phyloP scores from a whole-genome alignment of 2,329 filamentous ascomycete genomes.

The Phaeophleospora eucalypticola region DNA sequence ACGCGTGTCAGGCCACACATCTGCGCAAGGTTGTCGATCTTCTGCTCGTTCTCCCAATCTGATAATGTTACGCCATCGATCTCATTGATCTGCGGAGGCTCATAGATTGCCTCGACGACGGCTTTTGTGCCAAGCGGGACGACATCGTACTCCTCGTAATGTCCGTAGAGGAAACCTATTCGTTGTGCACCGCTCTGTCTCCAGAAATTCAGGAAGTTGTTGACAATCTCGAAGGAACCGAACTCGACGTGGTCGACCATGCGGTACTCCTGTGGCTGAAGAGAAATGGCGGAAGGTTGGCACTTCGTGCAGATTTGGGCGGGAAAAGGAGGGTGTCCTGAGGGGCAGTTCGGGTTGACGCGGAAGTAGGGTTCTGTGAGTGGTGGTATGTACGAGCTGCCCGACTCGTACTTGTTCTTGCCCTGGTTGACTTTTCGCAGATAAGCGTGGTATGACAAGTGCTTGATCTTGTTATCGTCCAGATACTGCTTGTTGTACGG shows the following conservation, averaged over 20 bases:
- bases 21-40: slow-evolving; percentile 73
- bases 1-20: slow-evolving; percentile 83
- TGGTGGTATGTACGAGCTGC: slow-evolving; percentile 92
- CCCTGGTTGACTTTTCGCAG: slow-evolving; percentile 91
- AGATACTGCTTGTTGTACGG: slow-evolving; percentile 88
- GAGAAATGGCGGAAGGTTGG: slow-evolving; percentile 91
- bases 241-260: slow-evolving; percentile 99
- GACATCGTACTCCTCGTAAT: slow-evolving; percentile 84
- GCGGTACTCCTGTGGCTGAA: slow-evolving; percentile 88
- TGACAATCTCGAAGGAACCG: slow-evolving; percentile 75
- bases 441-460: slow-evolving; percentile 92
- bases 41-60: slow-evolving; percentile 79
- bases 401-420: slow-evolving; percentile 92
- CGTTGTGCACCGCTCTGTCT: slow-evolving; percentile 78
- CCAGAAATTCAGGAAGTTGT: slow-evolving; percentile 91
- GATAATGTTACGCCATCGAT: slow-evolving; percentile 80
- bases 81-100: slow-evolving; percentile 87
- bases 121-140: slow-evolving; percentile 93
- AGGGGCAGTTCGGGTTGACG: slow-evolving; percentile 83
- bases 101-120: slow-evolving; percentile 94
- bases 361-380: slow-evolving; percentile 89
- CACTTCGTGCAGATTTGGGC: slow-evolving; percentile 98
- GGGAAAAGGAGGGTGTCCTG: slow-evolving; percentile 88
- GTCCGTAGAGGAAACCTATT: slow-evolving; percentile 85
- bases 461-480: slow-evolving; percentile 96